Percentiles rank a stretch among this genome's conserved stretches.
phyloP scores from a whole-genome alignment of 805 yeast genomes.

The Maudiozyma bulderi region DNA sequence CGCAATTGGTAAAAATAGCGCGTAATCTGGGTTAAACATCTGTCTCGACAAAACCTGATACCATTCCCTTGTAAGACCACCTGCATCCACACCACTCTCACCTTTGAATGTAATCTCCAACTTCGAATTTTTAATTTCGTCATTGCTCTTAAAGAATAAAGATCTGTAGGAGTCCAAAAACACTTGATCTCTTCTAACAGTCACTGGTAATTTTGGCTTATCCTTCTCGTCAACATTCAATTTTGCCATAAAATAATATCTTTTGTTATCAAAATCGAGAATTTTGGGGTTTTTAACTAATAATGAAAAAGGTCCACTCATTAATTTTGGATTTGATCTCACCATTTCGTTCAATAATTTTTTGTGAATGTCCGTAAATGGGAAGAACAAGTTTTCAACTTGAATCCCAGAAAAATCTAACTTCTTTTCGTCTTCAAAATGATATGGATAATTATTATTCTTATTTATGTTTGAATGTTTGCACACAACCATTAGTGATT shows the following conservation, averaged over 20 bases:
- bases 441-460: slow-evolving; percentile 39
- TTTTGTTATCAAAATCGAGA: slow-evolving; percentile 88
- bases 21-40: slow-evolving; percentile 94
- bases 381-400: slow-evolving; percentile 66
- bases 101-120: slow-evolving; percentile 80
- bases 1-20: slow-evolving; percentile 81
- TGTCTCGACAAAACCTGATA: slow-evolving; percentile 87
- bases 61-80: slow-evolving; percentile 98
- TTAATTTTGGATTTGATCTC: slow-evolving; percentile 76
- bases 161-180: slow-evolving; percentile 84
- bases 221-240: slow-evolving; percentile 43
- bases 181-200: slow-evolving; percentile 79
- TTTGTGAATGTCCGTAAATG: slow-evolving; percentile 83
- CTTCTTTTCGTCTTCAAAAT: slow-evolving; percentile 48
- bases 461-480: slow-evolving; percentile 52
- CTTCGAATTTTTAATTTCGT: slow-evolving; percentile 61
- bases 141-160: slow-evolving; percentile 65
- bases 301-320: slow-evolving; percentile 93
- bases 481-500: slow-evolving; percentile 92
- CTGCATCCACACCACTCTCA: slow-evolving; percentile 96
- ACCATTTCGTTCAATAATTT: slow-evolving; percentile 87
- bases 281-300: slow-evolving; percentile 81
- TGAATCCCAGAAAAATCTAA: slow-evolving; percentile 67
- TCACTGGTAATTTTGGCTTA: slow-evolving; percentile 45
- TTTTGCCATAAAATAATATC: slow-evolving; percentile 70